These are phyloP conservation scores for Colletotrichum lupini DNA, from an alignment of 2,329 filamentous ascomycete genomes.

Conservation along the genomic window DNA sequence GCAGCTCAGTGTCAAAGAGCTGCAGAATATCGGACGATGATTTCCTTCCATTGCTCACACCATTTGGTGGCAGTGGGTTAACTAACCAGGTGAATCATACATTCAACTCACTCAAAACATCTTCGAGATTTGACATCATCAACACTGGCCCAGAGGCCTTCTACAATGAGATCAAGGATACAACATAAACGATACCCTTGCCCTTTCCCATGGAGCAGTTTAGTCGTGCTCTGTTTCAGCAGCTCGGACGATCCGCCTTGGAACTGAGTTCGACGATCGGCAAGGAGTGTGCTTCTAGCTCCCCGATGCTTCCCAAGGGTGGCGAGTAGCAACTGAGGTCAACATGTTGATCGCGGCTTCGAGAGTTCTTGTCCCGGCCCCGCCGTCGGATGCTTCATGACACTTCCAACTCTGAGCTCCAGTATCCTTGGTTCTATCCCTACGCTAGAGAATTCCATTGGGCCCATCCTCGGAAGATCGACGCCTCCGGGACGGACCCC, in stretches of 20 bases:
- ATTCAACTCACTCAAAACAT: not conserved
- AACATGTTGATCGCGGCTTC: slow-evolving; percentile 5
- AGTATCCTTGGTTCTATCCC: not conserved
- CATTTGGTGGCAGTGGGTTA: too few relatives aligned
- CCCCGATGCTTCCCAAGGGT: slow-evolving; percentile 2
- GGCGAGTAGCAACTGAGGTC: not conserved
- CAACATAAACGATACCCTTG: not conserved
- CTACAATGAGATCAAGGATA: not conserved
- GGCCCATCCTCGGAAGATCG: slow-evolving; percentile 3
- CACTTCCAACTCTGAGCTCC: not conserved
- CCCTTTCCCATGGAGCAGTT: not conserved
- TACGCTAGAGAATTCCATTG: slow-evolving; percentile 1
- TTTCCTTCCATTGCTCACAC: not conserved
- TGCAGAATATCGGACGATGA: not conserved
- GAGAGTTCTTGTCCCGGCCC: slow-evolving; percentile 3
- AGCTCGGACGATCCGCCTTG: slow-evolving; percentile 8
- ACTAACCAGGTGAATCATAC: not conserved
- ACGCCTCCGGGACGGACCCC: slow-evolving; percentile 7
- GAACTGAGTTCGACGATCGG: slow-evolving; percentile 19
- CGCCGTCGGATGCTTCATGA: not conserved
- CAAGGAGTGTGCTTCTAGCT: slow-evolving; percentile 5
- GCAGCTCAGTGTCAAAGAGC: not conserved
- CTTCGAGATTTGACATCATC: not conserved
- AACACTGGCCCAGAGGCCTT: not conserved
- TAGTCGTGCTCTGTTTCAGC: slow-evolving; percentile 1